Evolutionary conservation across 306 rosid species (phyloP), one percentile per base, ranked within the genome.

Genomic region (Boehmeria nivea): DNA sequence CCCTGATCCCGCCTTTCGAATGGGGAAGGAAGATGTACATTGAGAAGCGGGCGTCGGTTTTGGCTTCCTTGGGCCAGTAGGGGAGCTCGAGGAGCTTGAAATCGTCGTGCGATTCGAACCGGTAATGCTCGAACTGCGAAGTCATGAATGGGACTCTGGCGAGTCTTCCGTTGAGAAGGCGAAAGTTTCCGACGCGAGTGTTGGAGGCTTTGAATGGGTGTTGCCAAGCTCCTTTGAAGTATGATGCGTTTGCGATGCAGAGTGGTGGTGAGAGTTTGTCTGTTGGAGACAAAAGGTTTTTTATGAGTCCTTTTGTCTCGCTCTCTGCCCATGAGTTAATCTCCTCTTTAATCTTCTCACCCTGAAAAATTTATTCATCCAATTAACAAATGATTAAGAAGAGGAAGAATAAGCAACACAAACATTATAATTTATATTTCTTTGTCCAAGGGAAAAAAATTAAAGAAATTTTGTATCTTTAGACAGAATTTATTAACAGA

Each of bases 141-240:
- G 58, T 43, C 79, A 73, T 63, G 56, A 63, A 73, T 3, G 74
- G 78, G 8, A 12, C 61, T 33, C 58, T 2, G 2, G 65, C 19
- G 1, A 13, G 15, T 11, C 8, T 12, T 25, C 68, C 68, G 37
- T 53, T 34, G 6, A 64, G 75, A 42, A 60, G 68, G 37, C 46
- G 50, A 21, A 74, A 68, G 17, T 26, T 23, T 15, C 12, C 14
- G 0, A 38, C 14, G 39, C 0, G 0, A 6, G 72, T 69, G 12
- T 0, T 3, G 1, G 23, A 21, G 4, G 39, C 20, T 38, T 46
- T 2, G 36, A 74, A 68, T 22, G 28, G 31, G 2, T 21, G 8
- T 8, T 22, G 23, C 75, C 72, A 74, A 1, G 33, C 24, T 47
- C 79, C 79, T 58, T 68, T 74, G 63, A 74, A 74, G 37, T 58